Percentiles rank a stretch among this genome's conserved stretches.
Evolutionary conservation across 1,139 yeast species (phyloP).

Genomic region (Yamadazyma mexicana): DNA sequence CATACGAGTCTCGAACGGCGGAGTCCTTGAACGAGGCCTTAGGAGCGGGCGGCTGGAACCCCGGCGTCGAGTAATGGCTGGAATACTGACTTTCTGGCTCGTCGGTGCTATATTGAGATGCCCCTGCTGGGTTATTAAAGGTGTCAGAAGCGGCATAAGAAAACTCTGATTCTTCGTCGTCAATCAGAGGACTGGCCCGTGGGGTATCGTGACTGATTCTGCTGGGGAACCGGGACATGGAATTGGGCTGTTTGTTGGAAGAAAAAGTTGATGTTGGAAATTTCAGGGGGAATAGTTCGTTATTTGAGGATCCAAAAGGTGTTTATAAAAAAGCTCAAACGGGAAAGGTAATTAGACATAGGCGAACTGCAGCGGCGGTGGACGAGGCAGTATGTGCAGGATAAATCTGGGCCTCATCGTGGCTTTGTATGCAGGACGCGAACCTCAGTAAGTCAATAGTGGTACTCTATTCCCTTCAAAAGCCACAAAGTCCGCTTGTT

Average conservation of each 20-base stretch:
- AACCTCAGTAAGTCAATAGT: too few species aligned
- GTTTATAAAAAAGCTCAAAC: slow-evolving; percentile 3
- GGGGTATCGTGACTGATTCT: not conserved
- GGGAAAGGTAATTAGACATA: slow-evolving; percentile 7
- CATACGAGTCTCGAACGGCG: slow-evolving; percentile 22
- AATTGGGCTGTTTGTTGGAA: not conserved
- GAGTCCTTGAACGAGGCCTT: not conserved
- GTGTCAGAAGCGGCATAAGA: slow-evolving; percentile 12
- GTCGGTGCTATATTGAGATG: slow-evolving; percentile 8
- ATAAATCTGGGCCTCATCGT: too few species aligned
- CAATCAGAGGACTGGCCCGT: not conserved
- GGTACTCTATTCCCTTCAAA: too few species aligned
- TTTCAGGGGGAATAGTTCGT: not conserved
- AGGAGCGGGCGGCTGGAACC: slow-evolving; percentile 5
- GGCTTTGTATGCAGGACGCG: too few species aligned
- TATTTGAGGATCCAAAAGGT: not conserved
- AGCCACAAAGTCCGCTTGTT: too few species aligned
- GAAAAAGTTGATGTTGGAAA: not conserved
- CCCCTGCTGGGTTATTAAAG: slow-evolving; percentile 3
- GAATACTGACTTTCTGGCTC: slow-evolving; percentile 5
- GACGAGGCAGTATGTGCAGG: too few species aligned
- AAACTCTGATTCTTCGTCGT: slow-evolving; percentile 8
- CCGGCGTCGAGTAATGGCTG: not conserved
- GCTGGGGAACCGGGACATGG: slow-evolving; percentile 2
- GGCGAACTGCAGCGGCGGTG: not conserved